These are phyloP conservation scores for Aschersonia sp. DNA, from an alignment of 2,329 filamentous ascomycete species.

Conservation along the genomic window DNA sequence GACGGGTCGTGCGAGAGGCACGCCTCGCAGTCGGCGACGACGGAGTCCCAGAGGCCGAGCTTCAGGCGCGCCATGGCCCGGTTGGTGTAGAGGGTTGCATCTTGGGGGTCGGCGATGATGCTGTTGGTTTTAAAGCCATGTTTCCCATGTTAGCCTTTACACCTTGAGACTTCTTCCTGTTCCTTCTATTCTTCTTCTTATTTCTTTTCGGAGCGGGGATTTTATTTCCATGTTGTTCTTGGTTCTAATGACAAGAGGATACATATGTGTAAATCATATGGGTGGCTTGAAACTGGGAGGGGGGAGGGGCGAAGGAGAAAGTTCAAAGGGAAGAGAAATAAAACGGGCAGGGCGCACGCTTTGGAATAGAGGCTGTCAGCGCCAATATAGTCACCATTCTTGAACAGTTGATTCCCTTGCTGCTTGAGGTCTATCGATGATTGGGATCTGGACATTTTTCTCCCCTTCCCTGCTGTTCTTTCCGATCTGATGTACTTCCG, in stretches of 20 bases:
- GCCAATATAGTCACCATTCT: conserved; percentile 44
- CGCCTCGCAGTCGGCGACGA: conserved; percentile 61
- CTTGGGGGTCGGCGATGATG: conserved; percentile 63
- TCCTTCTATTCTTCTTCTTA: neutral
- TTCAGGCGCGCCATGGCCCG: conserved; percentile 71
- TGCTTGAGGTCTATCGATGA: conserved; percentile 31
- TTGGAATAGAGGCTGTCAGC: conserved; percentile 61
- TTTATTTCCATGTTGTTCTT: neutral
- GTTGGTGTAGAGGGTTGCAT: conserved; percentile 76
- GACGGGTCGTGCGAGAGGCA: conserved; percentile 52
- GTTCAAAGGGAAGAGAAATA: neutral
- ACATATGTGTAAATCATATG: neutral
- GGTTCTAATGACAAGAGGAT: neutral
- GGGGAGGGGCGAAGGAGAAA: too few relatives aligned
- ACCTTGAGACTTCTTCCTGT: too few relatives aligned
- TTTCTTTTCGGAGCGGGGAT: neutral
- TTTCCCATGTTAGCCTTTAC: too few relatives aligned
- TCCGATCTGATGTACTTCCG: too few relatives aligned
- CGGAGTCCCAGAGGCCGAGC: conserved; percentile 57
- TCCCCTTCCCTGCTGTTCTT: too few relatives aligned
- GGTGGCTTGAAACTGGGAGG: too few relatives aligned
- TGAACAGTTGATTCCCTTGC: conserved; percentile 51
- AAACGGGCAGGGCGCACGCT: conserved; percentile 34
- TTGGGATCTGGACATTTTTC: conserved; percentile 13
- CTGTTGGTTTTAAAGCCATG: conserved; percentile 20